Base-by-base conservation (phyloP, 2,329 filamentous ascomycete species). In the Chaetomiaceae sp. region DNA sequence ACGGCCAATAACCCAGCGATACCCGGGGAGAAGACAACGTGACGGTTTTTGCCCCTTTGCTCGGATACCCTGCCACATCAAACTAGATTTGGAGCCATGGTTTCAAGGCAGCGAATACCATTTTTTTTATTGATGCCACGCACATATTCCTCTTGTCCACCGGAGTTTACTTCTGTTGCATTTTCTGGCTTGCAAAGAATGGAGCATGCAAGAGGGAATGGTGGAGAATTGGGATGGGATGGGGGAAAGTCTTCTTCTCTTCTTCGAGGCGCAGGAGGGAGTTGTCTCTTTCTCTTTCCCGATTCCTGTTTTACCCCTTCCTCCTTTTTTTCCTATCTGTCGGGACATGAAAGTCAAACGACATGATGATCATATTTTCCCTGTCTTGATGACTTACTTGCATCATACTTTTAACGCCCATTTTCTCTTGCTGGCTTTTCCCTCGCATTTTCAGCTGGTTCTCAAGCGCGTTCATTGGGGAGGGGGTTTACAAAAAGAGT, bases 1-100 rank as follows among this genome's bases (percentile, higher is more conserved):
- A 62, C 27, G 51, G 49, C 19, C 56, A 57, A 56, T 61, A 47
- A 59, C 31, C 39, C 38, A 25, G 31, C 39, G 48, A 54, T 31
- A 35, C 46, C 44, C 50, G 42, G 49, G 41, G 38, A 44, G 43
- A 56, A 44, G 30, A 33, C 40, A 49, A 49, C 50, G 44, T 27
- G 40, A 37, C 30, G 51, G 41, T 48, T 54, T 21, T 20, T 37
- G 27, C 21, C 21, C 8, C 13, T 27, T 55, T 46, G n/a, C 51
- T 56, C 53, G 46, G 44, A 57, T 58, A 57, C 58, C 55, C 53
- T 35, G 49, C 45, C 45, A 31, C 44, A 33, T 13, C 27, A 19
- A 20, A 27, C 20, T 44, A 44, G 42, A 48, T 41, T 30, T 21
- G 45, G 47, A 47, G 35, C 40, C 14, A 50, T 40, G 45, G 41